Evolutionary conservation across 2,329 filamentous ascomycete species (phyloP), one percentile per base, ranked within the genome.

Genomic region (Ascochyta koolunga): DNA sequence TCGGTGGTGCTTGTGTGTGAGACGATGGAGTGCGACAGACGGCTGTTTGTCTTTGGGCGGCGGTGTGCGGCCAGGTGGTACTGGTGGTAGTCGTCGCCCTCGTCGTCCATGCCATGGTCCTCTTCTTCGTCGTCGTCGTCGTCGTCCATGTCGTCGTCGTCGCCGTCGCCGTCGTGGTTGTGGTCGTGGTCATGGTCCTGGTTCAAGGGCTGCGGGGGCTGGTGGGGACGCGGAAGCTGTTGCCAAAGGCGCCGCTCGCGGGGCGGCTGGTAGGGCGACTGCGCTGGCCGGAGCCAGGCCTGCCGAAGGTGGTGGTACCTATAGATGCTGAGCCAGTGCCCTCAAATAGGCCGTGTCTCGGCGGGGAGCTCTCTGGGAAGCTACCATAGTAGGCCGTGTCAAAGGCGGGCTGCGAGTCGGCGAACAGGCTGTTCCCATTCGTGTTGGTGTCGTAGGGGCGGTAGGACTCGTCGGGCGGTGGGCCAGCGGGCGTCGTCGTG

Each of bases 401-500:
- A 45, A 67, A 67, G 55, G 48, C 64, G n/a, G 80, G 70, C 56
- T 79, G 78, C 15, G 83, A 83, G 68, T 78, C 82, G 45, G 80
- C 80, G 60, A 83, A 81, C 18, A 81, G 63, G 37, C 77, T 61
- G 58, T 46, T 61, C 49, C 61, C 56, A 6, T 79, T 79, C n/a
- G 83, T 85, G 38, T 24, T 66, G 57, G 71, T 73, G n/a, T n/a
- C 54, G 76, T 78, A 58, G 19, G 61, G 62, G 71, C 71, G 49
- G 76, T 78, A 58, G 13, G 65, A 65, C 10, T 56, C 43, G 38
- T 81, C 82, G 22, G 82, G 83, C 1, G 83, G 83, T 53, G 77
- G 79, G 35, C 82, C 83, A 40, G 81, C 82, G 46, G 84, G 84
- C 15, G 84, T 86, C 18, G 82, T 85, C 5, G 84, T 85, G 38